Evolutionary conservation across 2,329 filamentous ascomycete species (phyloP), one percentile per base, ranked within the genome.

Genomic region (Teratosphaeria epicoccoides): DNA sequence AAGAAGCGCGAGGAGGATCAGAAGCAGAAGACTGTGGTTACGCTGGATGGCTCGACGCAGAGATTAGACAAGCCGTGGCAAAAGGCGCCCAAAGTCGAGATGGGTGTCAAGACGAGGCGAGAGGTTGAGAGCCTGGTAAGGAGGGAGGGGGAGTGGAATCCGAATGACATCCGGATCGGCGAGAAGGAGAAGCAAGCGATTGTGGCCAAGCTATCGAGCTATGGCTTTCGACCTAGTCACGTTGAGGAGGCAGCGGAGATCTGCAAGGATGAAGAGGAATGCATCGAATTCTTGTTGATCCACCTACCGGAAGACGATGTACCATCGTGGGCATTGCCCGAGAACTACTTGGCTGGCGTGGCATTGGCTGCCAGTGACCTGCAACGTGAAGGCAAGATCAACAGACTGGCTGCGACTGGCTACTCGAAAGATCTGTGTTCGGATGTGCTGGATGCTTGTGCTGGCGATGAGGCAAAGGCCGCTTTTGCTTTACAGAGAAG

Each of bases 301-400:
- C 91, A 98, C 69, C 89, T 98, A 2, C 93, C 93, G 1, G 93
- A 98, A 66, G 93, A 98, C 65, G 93, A 97, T 63, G 73, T 97
- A n/a, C 93, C 93, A 1, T 76, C 80, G 6, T 97, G 91, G 89
- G 88, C 88, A 60, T 73, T 98, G 43, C 93, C 93, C 0, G 90
- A 94, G 69, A 87, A 84, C 55, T 98, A 98, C 67, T 83, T 87
- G 10, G 91, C 90, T 24, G 93, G 93, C 22, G 84, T 97, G 24
- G 88, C 84, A 44, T 83, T 98, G 57, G 91, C 84, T 1, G 86
- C 86, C 48, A 85, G 83, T 6, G 85, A 96, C 65, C 68, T 96
- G 55, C 87, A 82, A 65, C 81, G 82, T 59, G 90, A 97, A 66
- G 84, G 82, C 3, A 85, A 86, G 51, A 81, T 96, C 59, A 89